Evolutionary conservation across 2,329 filamentous ascomycete genomes (phyloP).

Genomic region (Neurospora crassa): DNA sequence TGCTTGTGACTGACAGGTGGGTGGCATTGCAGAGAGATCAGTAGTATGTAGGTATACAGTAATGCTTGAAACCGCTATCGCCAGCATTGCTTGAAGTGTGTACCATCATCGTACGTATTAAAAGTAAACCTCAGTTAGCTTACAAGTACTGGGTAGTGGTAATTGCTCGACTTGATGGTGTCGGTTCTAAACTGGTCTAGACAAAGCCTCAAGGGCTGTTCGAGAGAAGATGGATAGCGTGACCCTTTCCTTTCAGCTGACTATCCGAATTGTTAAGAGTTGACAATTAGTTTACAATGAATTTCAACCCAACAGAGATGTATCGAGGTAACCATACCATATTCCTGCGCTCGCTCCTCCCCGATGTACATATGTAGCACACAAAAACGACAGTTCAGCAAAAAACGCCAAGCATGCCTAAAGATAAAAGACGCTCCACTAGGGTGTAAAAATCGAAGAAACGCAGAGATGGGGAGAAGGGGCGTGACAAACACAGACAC

Average conservation of each 20-base stretch:
- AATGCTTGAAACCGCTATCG: neutral
- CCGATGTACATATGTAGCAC: neutral
- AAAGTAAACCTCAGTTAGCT: neutral
- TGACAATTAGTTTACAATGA: neutral
- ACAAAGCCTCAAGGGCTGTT: neutral
- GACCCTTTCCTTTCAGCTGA: neutral
- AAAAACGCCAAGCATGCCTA: neutral
- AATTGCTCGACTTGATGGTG: neutral
- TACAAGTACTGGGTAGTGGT: neutral
- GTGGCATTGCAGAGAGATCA: neutral
- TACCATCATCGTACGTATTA: neutral
- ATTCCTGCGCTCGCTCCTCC: neutral
- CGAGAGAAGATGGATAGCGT: neutral
- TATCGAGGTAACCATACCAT: neutral
- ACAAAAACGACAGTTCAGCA: neutral
- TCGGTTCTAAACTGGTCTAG: neutral
- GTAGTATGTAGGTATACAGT: neutral
- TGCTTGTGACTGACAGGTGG: neutral
- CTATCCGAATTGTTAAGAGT: neutral
- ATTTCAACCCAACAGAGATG: neutral
- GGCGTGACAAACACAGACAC: neutral
- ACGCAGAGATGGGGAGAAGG: neutral
- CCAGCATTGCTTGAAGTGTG: neutral
- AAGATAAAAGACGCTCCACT: neutral
- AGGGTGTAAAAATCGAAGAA: neutral